Evolutionary conservation across 495 filamentous ascomycete genomes (phyloP).

Genomic region (Penicillium mononematosum): DNA sequence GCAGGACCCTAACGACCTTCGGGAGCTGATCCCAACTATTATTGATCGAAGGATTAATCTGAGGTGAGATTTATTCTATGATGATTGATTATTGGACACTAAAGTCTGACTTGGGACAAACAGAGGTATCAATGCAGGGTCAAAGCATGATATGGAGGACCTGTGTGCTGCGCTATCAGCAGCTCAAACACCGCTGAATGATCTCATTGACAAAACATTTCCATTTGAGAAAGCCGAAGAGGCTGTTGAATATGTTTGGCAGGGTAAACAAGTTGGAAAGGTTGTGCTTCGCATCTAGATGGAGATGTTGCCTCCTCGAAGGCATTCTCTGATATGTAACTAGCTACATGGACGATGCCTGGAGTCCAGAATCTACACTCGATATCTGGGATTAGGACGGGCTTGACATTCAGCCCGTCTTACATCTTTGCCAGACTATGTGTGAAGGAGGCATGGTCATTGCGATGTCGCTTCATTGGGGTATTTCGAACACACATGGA

Average conservation of each 20-base stretch:
- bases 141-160: slow-evolving; percentile 37
- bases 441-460: background rate
- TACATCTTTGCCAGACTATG: background rate
- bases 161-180: slow-evolving; percentile 29
- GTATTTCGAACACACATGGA: background rate
- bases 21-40: slow-evolving; percentile 29
- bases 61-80: slow-evolving; percentile 14
- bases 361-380: background rate
- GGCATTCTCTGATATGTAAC: background rate
- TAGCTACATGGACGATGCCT: background rate
- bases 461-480: background rate
- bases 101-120: background rate
- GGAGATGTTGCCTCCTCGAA: background rate
- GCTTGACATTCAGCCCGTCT: background rate
- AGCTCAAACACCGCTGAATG: slow-evolving; percentile 25
- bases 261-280: slow-evolving; percentile 40
- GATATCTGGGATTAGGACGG: background rate
- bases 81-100: background rate
- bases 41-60: slow-evolving; percentile 36
- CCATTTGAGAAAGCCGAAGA: slow-evolving; percentile 38
- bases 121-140: slow-evolving; percentile 43
- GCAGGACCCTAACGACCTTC: slow-evolving; percentile 25
- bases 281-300: slow-evolving; percentile 29
- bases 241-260: slow-evolving; percentile 38
- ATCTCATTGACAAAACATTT: slow-evolving; percentile 33